phyloP scores from a whole-genome alignment of 2,329 filamentous ascomycete genomes.

The Allantophomopsis cytisporea region DNA sequence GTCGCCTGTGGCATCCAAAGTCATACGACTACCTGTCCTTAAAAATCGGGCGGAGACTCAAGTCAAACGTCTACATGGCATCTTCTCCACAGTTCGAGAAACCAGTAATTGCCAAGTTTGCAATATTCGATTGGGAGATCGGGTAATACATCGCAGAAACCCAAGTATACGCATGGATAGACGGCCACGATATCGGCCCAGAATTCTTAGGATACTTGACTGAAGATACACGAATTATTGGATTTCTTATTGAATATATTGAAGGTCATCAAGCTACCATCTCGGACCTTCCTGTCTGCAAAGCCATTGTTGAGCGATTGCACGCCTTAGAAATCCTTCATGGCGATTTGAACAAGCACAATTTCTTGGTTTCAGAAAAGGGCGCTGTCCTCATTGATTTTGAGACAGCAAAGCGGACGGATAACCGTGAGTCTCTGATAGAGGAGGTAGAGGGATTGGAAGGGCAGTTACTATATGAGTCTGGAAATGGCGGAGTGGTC shows the following conservation, averaged over 20 bases:
- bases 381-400: constrained; percentile 20
- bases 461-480: constrained; percentile 2
- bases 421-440: constrained; percentile 1
- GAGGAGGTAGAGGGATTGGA: constrained; percentile 3
- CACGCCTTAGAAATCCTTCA: constrained; percentile 22
- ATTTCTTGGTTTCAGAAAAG: constrained; percentile 19
- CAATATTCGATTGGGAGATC: constrained; percentile 10
- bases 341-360: constrained; percentile 23
- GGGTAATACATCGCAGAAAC: constrained; percentile 17
- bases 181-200: constrained; percentile 7
- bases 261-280: constrained; percentile 12
- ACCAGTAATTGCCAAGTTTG: constrained; percentile 9
- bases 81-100: constrained; percentile 6
- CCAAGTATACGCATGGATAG: constrained; percentile 10
- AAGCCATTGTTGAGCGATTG: constrained; percentile 13
- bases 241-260: constrained; percentile 18
- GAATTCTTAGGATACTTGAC: constrained; percentile 16
- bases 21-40: constrained; percentile 22
- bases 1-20: constrained; percentile 20
- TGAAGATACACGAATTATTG: constrained; percentile 18
- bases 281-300: constrained; percentile 17
- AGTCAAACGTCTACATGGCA: constrained; percentile 6
- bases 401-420: constrained; percentile 10
- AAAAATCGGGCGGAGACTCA: constrained; percentile 5
- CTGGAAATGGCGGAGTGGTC: constrained; percentile 2